Base-by-base conservation (phyloP, 2,329 filamentous ascomycete genomes). In the Colletotrichum limetticola region DNA sequence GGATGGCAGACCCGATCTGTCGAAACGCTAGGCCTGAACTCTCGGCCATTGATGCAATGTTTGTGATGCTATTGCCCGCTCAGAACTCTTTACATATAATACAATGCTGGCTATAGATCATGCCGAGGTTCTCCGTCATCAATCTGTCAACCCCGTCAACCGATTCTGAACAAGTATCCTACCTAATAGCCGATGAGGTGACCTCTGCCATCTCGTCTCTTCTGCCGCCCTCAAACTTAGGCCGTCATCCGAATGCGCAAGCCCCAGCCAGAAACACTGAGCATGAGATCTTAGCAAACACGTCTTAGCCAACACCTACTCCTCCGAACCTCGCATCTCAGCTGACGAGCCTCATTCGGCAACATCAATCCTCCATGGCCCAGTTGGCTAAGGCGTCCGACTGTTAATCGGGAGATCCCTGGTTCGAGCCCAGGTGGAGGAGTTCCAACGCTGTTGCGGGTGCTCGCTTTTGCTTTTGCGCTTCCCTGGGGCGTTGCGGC, bases 1-100 rank as follows among this genome's bases (percentile, higher is more conserved):
- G 32, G 66, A 72, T 69, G 66, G 22, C 59, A 69, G 59, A 30
- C 52, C 12, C n/a, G n/a, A 71, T 55, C 28, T 30, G 58, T 52
- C 53, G 56, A 68, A 72, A 72, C 59, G 30, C 55, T 30, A 70
- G 55, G 59, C 16, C 42, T 60, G 19, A 57, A 55, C 66, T 46
- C 56, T 61, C 7, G 14, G 37, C 3, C 16, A 19, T 42, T 42
- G 37, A 42, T 7, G 49, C 16, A 14, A 46, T 11, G 35, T 24
- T 46, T 2, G 28, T 32, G 46, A 37, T 59, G 53, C 37, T 52
- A 22, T 28, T 42, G 28, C 9, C 14, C 28, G 42, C 7, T 32
- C 42, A 26, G 3, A 55, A 19, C 1, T 49, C 6, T 56, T 22
- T 32, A 53, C 42, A 16, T 35, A 30, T 37, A 22, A 56, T 16